Base-by-base conservation (phyloP, 1,139 yeast genomes). In the Kluyveromyces sp. region DNA sequence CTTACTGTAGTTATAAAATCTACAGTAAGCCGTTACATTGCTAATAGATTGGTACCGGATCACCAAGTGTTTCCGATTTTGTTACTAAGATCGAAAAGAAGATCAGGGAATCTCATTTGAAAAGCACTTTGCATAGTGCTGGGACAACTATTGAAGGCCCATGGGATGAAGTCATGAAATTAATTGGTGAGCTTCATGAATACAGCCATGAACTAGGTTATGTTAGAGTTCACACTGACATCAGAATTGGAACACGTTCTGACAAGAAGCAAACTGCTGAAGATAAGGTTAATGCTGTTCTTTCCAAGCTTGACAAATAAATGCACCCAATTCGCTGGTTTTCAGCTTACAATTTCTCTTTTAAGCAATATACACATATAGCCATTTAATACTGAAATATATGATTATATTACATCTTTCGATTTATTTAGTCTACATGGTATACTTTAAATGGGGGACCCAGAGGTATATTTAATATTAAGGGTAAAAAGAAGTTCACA, bases 111-210 rank as follows among this genome's bases (percentile, higher is more conserved):
- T 78, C 85, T 25, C 79, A 76, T 4, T 70, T 88, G 46, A 73
- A 78, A 45, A 79, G 83, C 49, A 79, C 86, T 0, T 69, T 88
- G 53, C 96, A 88, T 65, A 82, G 92, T 53, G 96, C 96, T 1
- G 96, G 96, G 4, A 87, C 96, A 7, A 86, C 96, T 4, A 83
- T 87, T 58, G 77, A 84, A 57, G 96, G 96, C 0, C 89, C 89
- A n/a, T 88, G 96, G 96, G 79, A 80, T 58, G 86, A 83, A 47
- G 96, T 88, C 2, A 83, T 81, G 78, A 77, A 72, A 31, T 68
- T 85, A 47, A 83, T 88, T 56, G 96, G 96, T n/a, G 75, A 78
- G 54, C 69, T 87, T 57, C 96, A 88, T 58, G 81, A 82, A 57
- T 69, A 71, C 43, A 75, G 86, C 43, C 96, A 88, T 59, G 69